These are phyloP conservation scores for Lachnellula suecica DNA, from an alignment of 2,329 filamentous ascomycete species.

Conservation along the genomic window DNA sequence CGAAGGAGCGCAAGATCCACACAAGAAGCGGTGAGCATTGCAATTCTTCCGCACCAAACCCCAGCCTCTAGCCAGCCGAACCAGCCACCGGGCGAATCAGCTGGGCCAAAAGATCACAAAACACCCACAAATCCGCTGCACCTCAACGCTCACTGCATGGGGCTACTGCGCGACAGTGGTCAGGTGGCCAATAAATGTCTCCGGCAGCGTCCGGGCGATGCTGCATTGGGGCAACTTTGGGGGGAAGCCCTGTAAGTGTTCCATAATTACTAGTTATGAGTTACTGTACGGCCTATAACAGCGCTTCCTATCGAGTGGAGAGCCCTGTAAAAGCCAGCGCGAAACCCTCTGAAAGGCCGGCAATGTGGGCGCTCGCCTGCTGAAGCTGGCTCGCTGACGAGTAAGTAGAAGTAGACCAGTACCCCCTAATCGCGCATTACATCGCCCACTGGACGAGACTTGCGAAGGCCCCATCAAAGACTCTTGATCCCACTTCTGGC, in stretches of 20 bases:
- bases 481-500: not conserved
- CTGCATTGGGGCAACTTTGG: constrained; percentile 1
- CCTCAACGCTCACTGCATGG: constrained; percentile 18
- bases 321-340: not conserved
- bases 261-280: too few species aligned
- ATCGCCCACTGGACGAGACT: too few species aligned
- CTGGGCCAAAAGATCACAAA: not conserved
- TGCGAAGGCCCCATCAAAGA: not conserved
- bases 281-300: not conserved
- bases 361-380: not conserved
- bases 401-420: too few species aligned
- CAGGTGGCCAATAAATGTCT: constrained; percentile 20
- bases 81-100: constrained; percentile 25
- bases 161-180: constrained; percentile 17
- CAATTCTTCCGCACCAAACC: constrained; percentile 6
- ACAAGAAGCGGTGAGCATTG: constrained; percentile 29
- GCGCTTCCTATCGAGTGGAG: not conserved
- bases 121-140: constrained; percentile 9
- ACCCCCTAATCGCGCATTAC: too few species aligned
- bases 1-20: constrained; percentile 17
- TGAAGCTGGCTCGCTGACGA: too few species aligned
- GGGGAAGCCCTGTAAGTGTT: not conserved
- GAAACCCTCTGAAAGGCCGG: not conserved
- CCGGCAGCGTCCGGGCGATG: constrained; percentile 1
- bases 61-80: constrained; percentile 15